Evolutionary conservation across 805 yeast species (phyloP), one percentile per base, ranked within the genome.

Genomic region (Metschnikowia colocasiae): DNA sequence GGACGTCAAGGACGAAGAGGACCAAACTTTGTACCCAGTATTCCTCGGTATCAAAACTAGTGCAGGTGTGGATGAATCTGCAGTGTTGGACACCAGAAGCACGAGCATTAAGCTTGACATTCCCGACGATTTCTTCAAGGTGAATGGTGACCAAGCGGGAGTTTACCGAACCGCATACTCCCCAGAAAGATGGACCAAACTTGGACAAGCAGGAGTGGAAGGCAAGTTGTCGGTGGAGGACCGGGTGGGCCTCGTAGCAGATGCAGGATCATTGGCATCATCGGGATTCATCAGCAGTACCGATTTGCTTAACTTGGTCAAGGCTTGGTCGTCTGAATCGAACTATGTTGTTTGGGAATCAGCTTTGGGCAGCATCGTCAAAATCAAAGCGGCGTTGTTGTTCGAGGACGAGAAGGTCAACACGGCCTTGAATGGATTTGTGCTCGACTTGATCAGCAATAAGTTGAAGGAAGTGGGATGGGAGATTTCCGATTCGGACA

Each of bases 171-270:
- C 90, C 35, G 80, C 82, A 37, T 87, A 87, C 64, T 67, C 84
- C 13, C 75, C 81, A 36, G 82, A 77, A 40, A 81, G 91, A 63
- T 82, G 90, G 82, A 67, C 71, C 41, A 81, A 82, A 62, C 74
- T 86, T 56, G 88, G 88, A 46, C 61, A 76, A 51, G 79, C 79
- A 32, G 85, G 81, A 47, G 76, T 75, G 34, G 73, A 73, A 9
- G 81, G 81, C 34, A 68, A 76, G 56, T 74, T 87, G 57, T 75
- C 88, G 9, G 85, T 83, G 44, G 87, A 83, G 62, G 95, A 87
- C 65, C 80, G 88, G 65, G 81, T 84, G 47, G 92, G 91, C 36
- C 74, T 85, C 56, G 85, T 86, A 40, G 85, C 91, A n/a, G 95
- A 87, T 67, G 87, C 87, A 16, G 80, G 78, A 44, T 78, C 88